A percentile compares a stretch with the other conserved stretches of the same genome.
These are phyloP conservation scores for Lanmaoa pseudosensibilis DNA, from an alignment of 768 basidiomycete species.

Conservation along the genomic window DNA sequence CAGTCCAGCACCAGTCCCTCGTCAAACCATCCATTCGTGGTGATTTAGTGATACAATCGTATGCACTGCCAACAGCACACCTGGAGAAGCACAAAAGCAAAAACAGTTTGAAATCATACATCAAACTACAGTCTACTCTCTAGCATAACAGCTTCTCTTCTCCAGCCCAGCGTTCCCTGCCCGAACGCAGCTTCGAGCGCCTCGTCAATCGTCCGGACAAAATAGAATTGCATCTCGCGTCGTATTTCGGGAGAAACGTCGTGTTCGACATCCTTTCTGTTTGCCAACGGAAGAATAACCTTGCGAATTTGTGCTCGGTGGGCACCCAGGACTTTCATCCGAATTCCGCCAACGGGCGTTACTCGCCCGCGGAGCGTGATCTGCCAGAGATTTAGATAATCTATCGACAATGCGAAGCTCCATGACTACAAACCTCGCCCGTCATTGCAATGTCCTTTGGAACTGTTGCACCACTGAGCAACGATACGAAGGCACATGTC, in stretches of 20 bases:
- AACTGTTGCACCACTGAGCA: slow-evolving; percentile 74
- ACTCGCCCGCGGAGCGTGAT: slow-evolving; percentile 83
- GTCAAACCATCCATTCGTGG: not conserved
- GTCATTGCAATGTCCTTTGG: slow-evolving; percentile 83
- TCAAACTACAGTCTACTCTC: slow-evolving; percentile 50
- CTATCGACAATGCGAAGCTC: not conserved
- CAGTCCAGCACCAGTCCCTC: not conserved
- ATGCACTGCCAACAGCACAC: not conserved
- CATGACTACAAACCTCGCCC: slow-evolving; percentile 60
- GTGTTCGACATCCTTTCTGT: slow-evolving; percentile 84
- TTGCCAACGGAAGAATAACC: slow-evolving; percentile 81
- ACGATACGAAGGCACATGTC: slow-evolving; percentile 84
- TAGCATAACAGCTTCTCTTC: slow-evolving; percentile 48
- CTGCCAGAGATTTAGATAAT: slow-evolving; percentile 29
- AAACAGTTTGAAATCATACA: not conserved
- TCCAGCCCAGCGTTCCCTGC: slow-evolving; percentile 64
- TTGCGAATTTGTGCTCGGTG: slow-evolving; percentile 83
- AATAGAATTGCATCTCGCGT: slow-evolving; percentile 77
- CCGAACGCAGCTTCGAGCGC: slow-evolving; percentile 85
- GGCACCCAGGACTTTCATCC: slow-evolving; percentile 88
- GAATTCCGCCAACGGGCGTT: slow-evolving; percentile 86
- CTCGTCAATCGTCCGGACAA: slow-evolving; percentile 76
- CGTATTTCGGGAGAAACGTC: slow-evolving; percentile 76
- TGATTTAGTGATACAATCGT: not conserved
- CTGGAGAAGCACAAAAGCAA: not conserved